Base-by-base conservation (phyloP, 805 yeast species). In the Ascoidea rubescens region DNA sequence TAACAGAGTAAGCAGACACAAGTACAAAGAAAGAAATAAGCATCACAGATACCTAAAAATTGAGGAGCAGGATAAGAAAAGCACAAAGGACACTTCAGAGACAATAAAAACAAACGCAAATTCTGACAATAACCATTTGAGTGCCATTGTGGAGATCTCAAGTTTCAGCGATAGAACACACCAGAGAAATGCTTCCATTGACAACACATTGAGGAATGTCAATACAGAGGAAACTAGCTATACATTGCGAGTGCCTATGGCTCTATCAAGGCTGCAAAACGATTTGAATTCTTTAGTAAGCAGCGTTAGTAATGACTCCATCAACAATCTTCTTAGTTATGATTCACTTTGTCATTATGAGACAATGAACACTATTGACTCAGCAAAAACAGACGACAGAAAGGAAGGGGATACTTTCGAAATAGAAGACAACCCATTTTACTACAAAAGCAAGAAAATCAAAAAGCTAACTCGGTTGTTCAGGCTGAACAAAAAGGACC, bases 401-500 rank as follows among this genome's bases (percentile, higher is more conserved):
- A 30, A n/a, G 5, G 17, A 6, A 5, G 37, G 28, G 5, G 43
- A 51, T 28, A 21, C 16, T 12, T 31, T 48, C 5, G 52, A 45
- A 5, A 31, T 44, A 16, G 43, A 48, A n/a, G 57, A 55, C 45
- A 47, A 42, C 6, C 57, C 57, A 17, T 55, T 55, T 52, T 52
- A 51, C 10, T 55, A 55, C 37, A 49, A 46, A 21, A 49, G 52
- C 5, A 54, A 50, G 32, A 51, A 43, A 42, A 48, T 52, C 5
- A 55, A 53, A 21, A 16, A 14, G 14, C 8, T 37, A 37, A 37
- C 42, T 31, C 42, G 49, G 16, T 12, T 46, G 10, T 51, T 37
- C 17, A 51, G 50, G 17, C 53, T 56, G 52, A 59, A 59, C 14
- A 73, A 71, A 52, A 64, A 64, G 31, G 63, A 69, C 2, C 64